Conservation (phyloP, 345 rosid species). For the Linum lewisii region DNA sequence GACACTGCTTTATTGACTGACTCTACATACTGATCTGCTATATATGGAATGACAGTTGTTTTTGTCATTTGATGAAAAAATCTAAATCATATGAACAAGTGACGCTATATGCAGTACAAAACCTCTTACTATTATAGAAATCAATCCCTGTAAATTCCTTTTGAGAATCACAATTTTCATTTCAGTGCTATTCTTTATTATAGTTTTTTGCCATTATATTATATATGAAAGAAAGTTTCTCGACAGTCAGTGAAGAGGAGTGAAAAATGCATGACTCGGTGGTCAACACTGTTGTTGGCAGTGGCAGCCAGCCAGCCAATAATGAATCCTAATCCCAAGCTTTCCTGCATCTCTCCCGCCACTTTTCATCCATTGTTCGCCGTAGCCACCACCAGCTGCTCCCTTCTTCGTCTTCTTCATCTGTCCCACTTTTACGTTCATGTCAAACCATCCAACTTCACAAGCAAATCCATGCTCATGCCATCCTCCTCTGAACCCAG, state of each 20-base stretch:
- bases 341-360: not conserved
- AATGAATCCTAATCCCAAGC: conserved; percentile 1
- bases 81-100: too few relatives aligned
- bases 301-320: too few relatives aligned
- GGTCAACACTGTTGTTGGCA: not conserved
- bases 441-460: conserved; percentile 11
- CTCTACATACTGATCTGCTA: not conserved
- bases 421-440: conserved; percentile 10
- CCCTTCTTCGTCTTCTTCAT: not conserved
- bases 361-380: conserved; percentile 21
- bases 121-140: too few relatives aligned
- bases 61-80: too few relatives aligned
- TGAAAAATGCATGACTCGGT: not conserved
- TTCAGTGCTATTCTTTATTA: too few relatives aligned
- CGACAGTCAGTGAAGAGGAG: not conserved
- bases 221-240: too few relatives aligned
- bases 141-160: not conserved
- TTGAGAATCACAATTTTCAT: too few relatives aligned
- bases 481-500: not conserved
- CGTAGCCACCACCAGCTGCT: not conserved
- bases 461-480: conserved; percentile 14
- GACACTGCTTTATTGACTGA: too few relatives aligned
- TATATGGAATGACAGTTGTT: too few relatives aligned
- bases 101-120: too few relatives aligned
- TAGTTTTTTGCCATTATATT: too few relatives aligned